A percentile compares a stretch with the other conserved stretches of the same genome.
Conservation (phyloP, 495 filamentous ascomycete genomes). For the Hyphodiscus hymeniophilus region DNA sequence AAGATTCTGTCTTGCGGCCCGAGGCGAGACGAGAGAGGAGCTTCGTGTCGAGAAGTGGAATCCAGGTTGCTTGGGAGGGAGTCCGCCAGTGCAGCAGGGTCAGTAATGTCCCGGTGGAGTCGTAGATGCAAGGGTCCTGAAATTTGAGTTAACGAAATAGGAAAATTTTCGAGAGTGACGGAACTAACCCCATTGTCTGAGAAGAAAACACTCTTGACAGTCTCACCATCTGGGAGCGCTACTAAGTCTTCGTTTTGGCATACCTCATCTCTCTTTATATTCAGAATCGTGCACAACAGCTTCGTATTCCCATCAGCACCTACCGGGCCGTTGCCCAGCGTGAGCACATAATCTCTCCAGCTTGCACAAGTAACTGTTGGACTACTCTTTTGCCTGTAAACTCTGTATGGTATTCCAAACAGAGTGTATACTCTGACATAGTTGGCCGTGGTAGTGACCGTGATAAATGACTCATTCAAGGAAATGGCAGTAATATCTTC, state of each 20-base stretch:
- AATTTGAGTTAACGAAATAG: constrained; percentile 16
- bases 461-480: constrained; percentile 84
- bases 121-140: constrained; percentile 86
- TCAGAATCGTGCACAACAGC: constrained; percentile 82
- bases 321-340: constrained; percentile 84
- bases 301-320: constrained; percentile 64
- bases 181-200: constrained; percentile 71
- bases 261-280: constrained; percentile 86
- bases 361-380: constrained; percentile 87
- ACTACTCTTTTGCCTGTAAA: constrained; percentile 83
- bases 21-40: constrained; percentile 70
- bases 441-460: constrained; percentile 72
- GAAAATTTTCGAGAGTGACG: neutral
- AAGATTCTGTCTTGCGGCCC: constrained; percentile 79
- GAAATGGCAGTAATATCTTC: constrained; percentile 81
- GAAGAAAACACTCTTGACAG: constrained; percentile 79
- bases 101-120: constrained; percentile 77
- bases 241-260: constrained; percentile 89
- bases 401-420: constrained; percentile 78
- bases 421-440: constrained; percentile 91
- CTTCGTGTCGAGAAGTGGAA: constrained; percentile 84
- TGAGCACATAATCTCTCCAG: constrained; percentile 90
- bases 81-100: constrained; percentile 86
- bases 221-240: constrained; percentile 63
- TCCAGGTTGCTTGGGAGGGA: constrained; percentile 79